Evolutionary conservation across 768 basidiomycete genomes (phyloP), one percentile per base, ranked within the genome.

Genomic region (Pholiota molesta): DNA sequence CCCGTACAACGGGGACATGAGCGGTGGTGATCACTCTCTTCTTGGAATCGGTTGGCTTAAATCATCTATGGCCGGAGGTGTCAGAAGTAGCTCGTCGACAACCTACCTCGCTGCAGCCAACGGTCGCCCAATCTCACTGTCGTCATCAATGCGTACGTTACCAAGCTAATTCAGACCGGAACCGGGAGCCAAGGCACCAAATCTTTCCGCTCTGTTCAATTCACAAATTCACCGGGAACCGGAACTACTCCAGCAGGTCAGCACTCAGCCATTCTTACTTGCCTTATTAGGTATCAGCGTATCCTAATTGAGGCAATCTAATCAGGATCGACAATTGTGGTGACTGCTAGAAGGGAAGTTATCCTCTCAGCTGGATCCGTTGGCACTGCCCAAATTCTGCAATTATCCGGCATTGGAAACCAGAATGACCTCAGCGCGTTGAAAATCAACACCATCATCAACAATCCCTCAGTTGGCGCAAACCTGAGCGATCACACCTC

Each of bases 351-450:
- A 23, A 69, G 69, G 44, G 78, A 80, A 52, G 72, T 79, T 52
- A 72, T 79, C 52, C 59, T 79, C 14, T 73, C 74, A 16, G 79
- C 75, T 1, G 79, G 80, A 26, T 68, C 73, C 6, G 72, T 78
- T 55, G 49, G 68, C 40, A 71, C 74, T 0, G 73, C 77, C 1
- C 64, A 67, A 19, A 62, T 78, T n/a, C 70, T 80, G 5, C 73
- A 79, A 66, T 72, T 78, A 3, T 83, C 81, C 23, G 74, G 74
- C 10, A 80, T 84, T 55, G 84, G 83, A 7, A 74, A 78, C 58
- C 59, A 69, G 9, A 52, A 59, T 0, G 68, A 75, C 13, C 75
- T 85, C 10, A 47, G 60, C 0, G 56, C 68, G 0, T 67, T 80
- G 16, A 78, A 75, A 0, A 81, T 84, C 61, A 57, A 52, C 13